Evolutionary conservation across 305 asterid species (phyloP).

Genomic region (Fraxinus velutina): DNA sequence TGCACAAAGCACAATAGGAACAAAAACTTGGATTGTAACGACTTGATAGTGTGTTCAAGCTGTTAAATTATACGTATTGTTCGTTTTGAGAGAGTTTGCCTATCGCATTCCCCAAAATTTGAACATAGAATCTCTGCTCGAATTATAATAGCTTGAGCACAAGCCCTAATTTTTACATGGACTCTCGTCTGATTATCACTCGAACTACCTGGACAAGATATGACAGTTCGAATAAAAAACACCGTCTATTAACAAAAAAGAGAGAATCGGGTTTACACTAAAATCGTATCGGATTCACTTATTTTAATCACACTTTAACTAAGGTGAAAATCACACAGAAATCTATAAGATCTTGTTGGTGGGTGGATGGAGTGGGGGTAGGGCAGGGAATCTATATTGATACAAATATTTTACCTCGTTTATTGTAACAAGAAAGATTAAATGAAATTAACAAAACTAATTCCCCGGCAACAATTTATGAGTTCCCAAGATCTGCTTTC

Average conservation of each 20-base stretch:
- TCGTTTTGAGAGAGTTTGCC: background rate
- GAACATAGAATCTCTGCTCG: background rate
- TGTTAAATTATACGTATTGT: background rate
- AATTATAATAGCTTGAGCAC: background rate
- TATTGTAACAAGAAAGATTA: constrained; percentile 10
- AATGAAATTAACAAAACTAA: background rate
- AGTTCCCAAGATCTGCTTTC: background rate
- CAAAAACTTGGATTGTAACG: background rate
- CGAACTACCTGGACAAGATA: background rate
- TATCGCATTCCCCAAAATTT: background rate
- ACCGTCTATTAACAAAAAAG: background rate
- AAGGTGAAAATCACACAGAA: constrained; percentile 24
- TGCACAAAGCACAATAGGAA: background rate
- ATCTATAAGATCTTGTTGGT: constrained; percentile 27
- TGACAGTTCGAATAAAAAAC: background rate
- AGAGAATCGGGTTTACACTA: background rate
- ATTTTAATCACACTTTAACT: background rate
- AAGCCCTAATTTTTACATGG: background rate
- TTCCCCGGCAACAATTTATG: background rate
- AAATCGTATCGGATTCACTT: background rate
- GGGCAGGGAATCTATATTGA: constrained; percentile 12
- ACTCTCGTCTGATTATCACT: background rate
- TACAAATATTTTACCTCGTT: background rate
- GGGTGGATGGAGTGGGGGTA: background rate
- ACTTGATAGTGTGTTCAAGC: background rate